Evolutionary conservation across 2,329 filamentous ascomycete genomes (phyloP).

Genomic region (Pochonia chlamydosporia): DNA sequence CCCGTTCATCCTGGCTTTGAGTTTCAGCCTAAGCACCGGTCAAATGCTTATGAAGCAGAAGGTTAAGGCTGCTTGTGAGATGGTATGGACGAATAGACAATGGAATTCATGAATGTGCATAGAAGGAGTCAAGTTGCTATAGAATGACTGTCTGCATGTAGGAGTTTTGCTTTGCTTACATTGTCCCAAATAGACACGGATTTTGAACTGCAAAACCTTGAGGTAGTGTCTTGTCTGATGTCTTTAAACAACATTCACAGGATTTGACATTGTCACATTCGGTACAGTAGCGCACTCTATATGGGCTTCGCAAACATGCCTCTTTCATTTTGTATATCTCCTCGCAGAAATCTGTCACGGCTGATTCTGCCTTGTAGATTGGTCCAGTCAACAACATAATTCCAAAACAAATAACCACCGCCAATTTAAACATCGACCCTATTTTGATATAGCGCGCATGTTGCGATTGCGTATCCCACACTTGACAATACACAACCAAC

Average conservation of each 20-base stretch:
- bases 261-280: too few species aligned
- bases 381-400: too few species aligned
- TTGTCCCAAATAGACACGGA: not conserved
- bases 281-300: too few species aligned
- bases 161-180: not conserved
- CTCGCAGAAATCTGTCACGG: too few species aligned
- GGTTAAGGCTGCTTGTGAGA: conserved; percentile 36
- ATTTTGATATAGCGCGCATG: too few species aligned
- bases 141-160: not conserved
- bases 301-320: too few species aligned
- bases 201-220: too few species aligned
- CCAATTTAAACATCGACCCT: not conserved
- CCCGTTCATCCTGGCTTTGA: conserved; percentile 85
- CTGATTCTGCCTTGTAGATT: too few species aligned
- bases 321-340: too few species aligned
- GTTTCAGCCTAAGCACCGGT: conserved; percentile 97
- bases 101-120: not conserved
- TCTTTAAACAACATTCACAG: too few species aligned
- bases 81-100: not conserved
- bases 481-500: not conserved
- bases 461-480: not conserved
- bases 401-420: too few species aligned
- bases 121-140: not conserved
- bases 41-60: conserved; percentile 79
- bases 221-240: too few species aligned